Evolutionary conservation across 257 asterid genomes (phyloP).

Genomic region (Datura wrightii): DNA sequence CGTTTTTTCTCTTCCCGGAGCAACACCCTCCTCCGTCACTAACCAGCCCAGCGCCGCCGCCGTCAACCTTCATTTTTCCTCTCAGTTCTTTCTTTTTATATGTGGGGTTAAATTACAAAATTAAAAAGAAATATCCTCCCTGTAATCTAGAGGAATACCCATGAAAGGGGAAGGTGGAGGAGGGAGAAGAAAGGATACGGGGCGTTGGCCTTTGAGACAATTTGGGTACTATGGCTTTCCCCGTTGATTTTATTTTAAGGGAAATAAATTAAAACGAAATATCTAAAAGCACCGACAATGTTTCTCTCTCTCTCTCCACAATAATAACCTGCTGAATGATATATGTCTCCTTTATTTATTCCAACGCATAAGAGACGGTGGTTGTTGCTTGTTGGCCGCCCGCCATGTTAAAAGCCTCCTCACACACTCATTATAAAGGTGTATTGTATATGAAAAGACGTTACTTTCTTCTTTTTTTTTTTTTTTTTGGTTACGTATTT

Average conservation of each 20-base stretch:
- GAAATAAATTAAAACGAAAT: slow-evolving; percentile 23
- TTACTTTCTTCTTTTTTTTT: too few relatives aligned
- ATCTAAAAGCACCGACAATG: slow-evolving; percentile 68
- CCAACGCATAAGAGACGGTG: background rate
- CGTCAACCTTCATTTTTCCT: slow-evolving; percentile 19
- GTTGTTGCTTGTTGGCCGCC: background rate
- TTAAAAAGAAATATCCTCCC: background rate
- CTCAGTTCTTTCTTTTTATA: background rate
- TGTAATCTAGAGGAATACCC: slow-evolving; percentile 25
- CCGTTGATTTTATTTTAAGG: slow-evolving; percentile 39
- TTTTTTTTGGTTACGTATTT: too few relatives aligned
- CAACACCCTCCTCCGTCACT: slow-evolving; percentile 47
- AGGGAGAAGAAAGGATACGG: too few relatives aligned
- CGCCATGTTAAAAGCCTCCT: background rate
- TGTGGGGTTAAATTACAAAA: background rate
- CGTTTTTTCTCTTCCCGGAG: slow-evolving; percentile 50
- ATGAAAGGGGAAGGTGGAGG: background rate
- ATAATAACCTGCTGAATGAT: slow-evolving; percentile 25
- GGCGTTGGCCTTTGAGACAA: background rate
- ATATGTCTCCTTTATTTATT: background rate
- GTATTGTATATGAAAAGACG: too few relatives aligned
- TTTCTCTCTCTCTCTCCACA: slow-evolving; percentile 37
- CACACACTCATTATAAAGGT: too few relatives aligned
- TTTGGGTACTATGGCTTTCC: slow-evolving; percentile 27
- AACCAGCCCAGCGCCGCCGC: slow-evolving; percentile 27